These are phyloP conservation scores for Amanita subjunquillea DNA, from an alignment of 768 basidiomycete species.

Conservation along the genomic window DNA sequence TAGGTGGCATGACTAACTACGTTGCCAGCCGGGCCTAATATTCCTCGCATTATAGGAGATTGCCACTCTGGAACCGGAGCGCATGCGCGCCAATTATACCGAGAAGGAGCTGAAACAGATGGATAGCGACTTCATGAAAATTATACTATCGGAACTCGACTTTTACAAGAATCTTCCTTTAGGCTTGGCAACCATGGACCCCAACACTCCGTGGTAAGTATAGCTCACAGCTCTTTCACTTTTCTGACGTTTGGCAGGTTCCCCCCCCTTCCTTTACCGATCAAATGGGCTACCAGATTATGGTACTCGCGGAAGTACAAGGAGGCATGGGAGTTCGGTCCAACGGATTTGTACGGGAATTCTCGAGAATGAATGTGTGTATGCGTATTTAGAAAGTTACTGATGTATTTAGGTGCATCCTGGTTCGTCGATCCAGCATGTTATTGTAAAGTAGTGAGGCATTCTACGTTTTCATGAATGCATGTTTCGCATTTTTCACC, in stretches of 20 bases:
- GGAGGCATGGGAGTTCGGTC: slow-evolving; percentile 21
- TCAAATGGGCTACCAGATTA: slow-evolving; percentile 14
- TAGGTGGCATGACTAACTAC: slow-evolving; percentile 4
- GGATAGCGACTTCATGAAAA: slow-evolving; percentile 12
- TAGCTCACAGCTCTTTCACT: not conserved
- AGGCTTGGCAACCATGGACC: slow-evolving; percentile 13
- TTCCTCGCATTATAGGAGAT: slow-evolving; percentile 14
- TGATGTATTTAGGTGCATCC: not conserved
- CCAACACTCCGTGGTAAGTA: slow-evolving; percentile 14
- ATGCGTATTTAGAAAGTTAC: slow-evolving; percentile 11
- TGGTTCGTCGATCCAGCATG: not conserved
- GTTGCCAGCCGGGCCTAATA: not conserved
- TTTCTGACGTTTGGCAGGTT: slow-evolving; percentile 11
- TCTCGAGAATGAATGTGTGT: slow-evolving; percentile 11
- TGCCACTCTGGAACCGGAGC: slow-evolving; percentile 14
- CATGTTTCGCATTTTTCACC: not conserved
- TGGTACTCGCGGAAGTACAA: slow-evolving; percentile 16
- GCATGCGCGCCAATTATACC: slow-evolving; percentile 16
- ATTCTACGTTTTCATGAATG: not conserved
- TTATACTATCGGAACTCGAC: slow-evolving; percentile 11
- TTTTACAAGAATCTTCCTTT: slow-evolving; percentile 16
- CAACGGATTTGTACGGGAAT: slow-evolving; percentile 18
- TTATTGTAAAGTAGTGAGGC: not conserved
- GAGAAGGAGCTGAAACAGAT: slow-evolving; percentile 15
- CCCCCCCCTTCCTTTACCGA: slow-evolving; percentile 16